A percentile compares a stretch with the other conserved stretches of the same genome.
phyloP scores from a whole-genome alignment of 257 asterid genomes.

The Capsicum pubescens region DNA sequence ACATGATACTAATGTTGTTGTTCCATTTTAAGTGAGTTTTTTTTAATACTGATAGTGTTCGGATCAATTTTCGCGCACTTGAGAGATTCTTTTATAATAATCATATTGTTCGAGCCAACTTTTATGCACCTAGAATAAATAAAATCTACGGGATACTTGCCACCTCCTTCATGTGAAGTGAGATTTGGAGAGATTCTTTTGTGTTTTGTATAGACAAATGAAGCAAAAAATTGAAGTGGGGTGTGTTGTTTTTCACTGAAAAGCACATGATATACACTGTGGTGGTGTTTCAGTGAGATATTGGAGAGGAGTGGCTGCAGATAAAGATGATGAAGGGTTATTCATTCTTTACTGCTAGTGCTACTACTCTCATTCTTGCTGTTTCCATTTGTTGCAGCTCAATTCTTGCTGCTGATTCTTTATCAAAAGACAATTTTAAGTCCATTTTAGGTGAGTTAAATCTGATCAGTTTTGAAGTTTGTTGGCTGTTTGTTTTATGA shows the following conservation, averaged over 20 bases:
- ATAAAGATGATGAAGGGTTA: constrained; percentile 50
- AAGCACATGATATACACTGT: background rate
- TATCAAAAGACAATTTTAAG: constrained; percentile 56
- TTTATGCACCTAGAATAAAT: too few relatives aligned
- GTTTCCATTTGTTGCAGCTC: constrained; percentile 50
- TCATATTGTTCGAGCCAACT: too few relatives aligned
- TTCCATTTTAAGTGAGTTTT: constrained; percentile 28
- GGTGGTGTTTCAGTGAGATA: constrained; percentile 46
- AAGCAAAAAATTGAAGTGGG: constrained; percentile 17
- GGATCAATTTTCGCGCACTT: too few relatives aligned
- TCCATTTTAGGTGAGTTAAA: constrained; percentile 58
- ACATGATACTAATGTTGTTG: constrained; percentile 38
- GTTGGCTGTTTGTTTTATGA: background rate
- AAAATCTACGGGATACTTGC: too few relatives aligned
- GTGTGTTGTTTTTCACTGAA: constrained; percentile 20
- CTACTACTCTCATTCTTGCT: constrained; percentile 31
- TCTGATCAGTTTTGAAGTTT: background rate
- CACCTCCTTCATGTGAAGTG: constrained; percentile 26
- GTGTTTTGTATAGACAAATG: background rate
- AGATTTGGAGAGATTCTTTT: constrained; percentile 37
- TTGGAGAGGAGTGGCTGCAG: constrained; percentile 40
- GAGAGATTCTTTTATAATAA: too few relatives aligned
- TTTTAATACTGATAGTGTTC: too few relatives aligned
- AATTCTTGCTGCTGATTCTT: constrained; percentile 47
- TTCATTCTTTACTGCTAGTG: constrained; percentile 32